phyloP scores from a whole-genome alignment of 805 yeast species.

The Monosporozyma unispora region DNA sequence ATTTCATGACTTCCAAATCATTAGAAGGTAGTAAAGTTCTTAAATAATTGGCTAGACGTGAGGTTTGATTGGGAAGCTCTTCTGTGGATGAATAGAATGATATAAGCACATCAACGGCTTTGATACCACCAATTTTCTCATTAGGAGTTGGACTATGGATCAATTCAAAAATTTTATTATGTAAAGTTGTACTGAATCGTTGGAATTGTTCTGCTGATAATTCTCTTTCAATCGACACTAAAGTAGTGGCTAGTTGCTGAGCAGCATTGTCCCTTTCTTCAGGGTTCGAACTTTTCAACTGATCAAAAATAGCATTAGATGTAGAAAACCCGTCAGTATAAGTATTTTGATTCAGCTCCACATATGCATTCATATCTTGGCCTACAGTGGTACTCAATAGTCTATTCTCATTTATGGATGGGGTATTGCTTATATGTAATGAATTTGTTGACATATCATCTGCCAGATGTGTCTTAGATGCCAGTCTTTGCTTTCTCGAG shows the following conservation, averaged over 20 bases:
- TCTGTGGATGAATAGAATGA: conserved; percentile 76
- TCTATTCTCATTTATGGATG: conserved; percentile 11
- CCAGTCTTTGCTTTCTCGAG: conserved; percentile 15
- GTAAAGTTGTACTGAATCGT: conserved; percentile 73
- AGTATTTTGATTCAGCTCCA: conserved; percentile 12
- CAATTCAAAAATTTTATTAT: conserved; percentile 77
- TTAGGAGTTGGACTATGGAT: conserved; percentile 63
- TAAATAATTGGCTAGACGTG: conserved; percentile 83
- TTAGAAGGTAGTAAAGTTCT: conserved; percentile 71
- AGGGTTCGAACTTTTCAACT: conserved; percentile 29
- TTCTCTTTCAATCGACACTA: conserved; percentile 70
- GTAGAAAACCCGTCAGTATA: conserved; percentile 24
- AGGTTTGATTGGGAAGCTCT: conserved; percentile 79
- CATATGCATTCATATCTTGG: conserved; percentile 14
- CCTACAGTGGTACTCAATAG: conserved; percentile 10
- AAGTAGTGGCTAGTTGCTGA: conserved; percentile 56
- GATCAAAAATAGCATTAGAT: conserved; percentile 31
- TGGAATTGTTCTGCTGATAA: conserved; percentile 73
- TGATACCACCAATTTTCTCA: conserved; percentile 80
- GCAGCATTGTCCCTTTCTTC: conserved; percentile 46
- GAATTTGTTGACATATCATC: conserved; percentile 19
- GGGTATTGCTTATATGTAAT: conserved; percentile 9
- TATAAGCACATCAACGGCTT: conserved; percentile 81
- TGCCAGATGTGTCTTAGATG: conserved; percentile 17
- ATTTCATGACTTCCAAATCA: conserved; percentile 75